These are phyloP conservation scores for Plasmodium berghei DNA, from an alignment of 169 alveolate species.

Conservation along the genomic window DNA sequence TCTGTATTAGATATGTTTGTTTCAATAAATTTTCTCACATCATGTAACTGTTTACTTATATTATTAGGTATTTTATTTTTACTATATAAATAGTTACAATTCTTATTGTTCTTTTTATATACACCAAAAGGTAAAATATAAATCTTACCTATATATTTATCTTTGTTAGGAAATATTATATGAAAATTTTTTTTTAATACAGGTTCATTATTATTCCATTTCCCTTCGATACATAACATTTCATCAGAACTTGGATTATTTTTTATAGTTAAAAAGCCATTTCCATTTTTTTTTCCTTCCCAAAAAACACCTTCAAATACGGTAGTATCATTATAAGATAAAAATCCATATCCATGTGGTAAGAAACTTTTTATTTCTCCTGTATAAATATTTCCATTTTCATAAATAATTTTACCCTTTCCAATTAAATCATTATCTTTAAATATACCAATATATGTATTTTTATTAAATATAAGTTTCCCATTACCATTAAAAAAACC, in stretches of 20 bases:
- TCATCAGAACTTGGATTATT: slow-evolving; percentile 13
- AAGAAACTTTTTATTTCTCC: slow-evolving; percentile 63
- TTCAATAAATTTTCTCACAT: slow-evolving; percentile 47
- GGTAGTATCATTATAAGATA: slow-evolving; percentile 31
- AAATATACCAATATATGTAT: slow-evolving; percentile 69
- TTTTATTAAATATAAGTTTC: slow-evolving; percentile 61
- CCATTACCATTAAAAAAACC: slow-evolving; percentile 76
- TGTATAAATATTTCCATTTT: slow-evolving; percentile 58
- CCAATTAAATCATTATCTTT: slow-evolving; percentile 72
- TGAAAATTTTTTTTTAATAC: slow-evolving; percentile 45
- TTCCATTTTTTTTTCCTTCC: slow-evolving; percentile 73
- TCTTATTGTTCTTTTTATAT: neutral
- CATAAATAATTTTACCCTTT: slow-evolving; percentile 64
- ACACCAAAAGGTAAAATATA: slow-evolving; percentile 19
- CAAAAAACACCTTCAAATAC: slow-evolving; percentile 62
- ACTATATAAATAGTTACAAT: slow-evolving; percentile 14
- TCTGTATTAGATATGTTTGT: slow-evolving; percentile 13
- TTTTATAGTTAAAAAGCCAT: slow-evolving; percentile 68
- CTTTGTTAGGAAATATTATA: slow-evolving; percentile 65
- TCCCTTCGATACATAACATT: slow-evolving; percentile 55
- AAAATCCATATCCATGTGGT: slow-evolving; percentile 77
- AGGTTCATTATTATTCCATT: slow-evolving; percentile 70
- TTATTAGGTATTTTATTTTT: slow-evolving; percentile 31
- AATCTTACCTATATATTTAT: slow-evolving; percentile 66
- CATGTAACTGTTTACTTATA: slow-evolving; percentile 26